phyloP scores from a whole-genome alignment of 2,329 filamentous ascomycete genomes.

The Sporothrix pseudoabietina region DNA sequence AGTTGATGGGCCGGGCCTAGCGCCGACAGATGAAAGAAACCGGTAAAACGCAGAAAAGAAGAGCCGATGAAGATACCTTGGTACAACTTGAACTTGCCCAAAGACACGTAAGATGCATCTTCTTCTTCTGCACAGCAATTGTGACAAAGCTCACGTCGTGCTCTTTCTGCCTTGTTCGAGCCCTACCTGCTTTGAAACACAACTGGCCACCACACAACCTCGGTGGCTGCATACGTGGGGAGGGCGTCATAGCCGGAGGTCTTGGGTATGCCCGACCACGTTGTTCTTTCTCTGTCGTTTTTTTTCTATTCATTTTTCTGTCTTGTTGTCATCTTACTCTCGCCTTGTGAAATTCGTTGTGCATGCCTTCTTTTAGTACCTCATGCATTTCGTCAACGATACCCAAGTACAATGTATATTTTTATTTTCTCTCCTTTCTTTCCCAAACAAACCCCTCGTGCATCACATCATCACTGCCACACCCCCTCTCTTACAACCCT shows the following conservation, averaged over 20 bases:
- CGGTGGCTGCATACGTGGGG: slow-evolving; percentile 17
- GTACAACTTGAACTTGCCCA: background rate
- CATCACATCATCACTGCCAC: background rate
- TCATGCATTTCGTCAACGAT: background rate
- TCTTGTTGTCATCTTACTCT: background rate
- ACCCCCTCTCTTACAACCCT: background rate
- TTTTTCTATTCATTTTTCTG: background rate
- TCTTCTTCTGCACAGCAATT: background rate
- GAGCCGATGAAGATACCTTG: background rate
- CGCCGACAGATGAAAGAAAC: slow-evolving; percentile 12
- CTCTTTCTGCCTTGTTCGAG: background rate
- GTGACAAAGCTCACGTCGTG: background rate
- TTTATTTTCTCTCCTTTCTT: background rate
- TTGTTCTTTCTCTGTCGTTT: background rate
- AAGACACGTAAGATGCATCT: background rate
- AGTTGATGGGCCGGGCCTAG: slow-evolving; percentile 22
- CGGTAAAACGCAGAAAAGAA: background rate
- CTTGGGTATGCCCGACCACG: background rate
- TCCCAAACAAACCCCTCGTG: background rate
- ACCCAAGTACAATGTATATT: background rate
- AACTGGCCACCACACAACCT: slow-evolving; percentile 6
- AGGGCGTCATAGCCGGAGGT: background rate
- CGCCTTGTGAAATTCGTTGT: background rate
- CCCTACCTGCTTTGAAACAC: slow-evolving; percentile 20
- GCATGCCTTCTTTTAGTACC: background rate